Evolutionary conservation across 2,329 filamentous ascomycete species (phyloP).

Genomic region (Achaetomium macrosporum): DNA sequence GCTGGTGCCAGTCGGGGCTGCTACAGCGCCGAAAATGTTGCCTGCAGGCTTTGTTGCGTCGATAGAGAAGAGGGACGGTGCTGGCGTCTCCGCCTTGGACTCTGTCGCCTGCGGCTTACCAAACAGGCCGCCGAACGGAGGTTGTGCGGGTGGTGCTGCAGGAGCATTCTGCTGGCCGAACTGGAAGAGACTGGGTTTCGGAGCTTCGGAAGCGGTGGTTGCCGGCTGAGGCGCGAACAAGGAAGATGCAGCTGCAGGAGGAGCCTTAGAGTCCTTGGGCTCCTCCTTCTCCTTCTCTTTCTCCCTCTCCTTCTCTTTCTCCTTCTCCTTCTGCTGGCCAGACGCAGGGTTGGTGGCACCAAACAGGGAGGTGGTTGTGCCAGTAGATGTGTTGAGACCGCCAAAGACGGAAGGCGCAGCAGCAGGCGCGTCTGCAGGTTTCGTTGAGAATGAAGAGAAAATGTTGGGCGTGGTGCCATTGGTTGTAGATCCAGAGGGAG

Average conservation of each 20-base stretch:
- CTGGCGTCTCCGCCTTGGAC: conserved; percentile 10
- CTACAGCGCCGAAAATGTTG: conserved; percentile 14
- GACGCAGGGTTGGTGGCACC: conserved; percentile 13
- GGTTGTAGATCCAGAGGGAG: conserved; percentile 7
- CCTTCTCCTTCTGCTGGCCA: conserved; percentile 17
- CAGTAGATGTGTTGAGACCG: conserved; percentile 8
- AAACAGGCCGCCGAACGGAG: conserved; percentile 18
- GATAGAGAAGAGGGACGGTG: conserved; percentile 11
- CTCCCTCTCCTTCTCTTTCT: conserved; percentile 11
- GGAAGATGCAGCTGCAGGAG: conserved; percentile 17
- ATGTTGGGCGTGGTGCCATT: conserved; percentile 13
- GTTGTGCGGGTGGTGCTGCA: conserved; percentile 8
- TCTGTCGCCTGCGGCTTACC: conserved; percentile 14
- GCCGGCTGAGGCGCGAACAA: conserved; percentile 22
- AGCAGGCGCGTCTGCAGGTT: conserved; percentile 13
- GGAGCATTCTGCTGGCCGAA: conserved; percentile 23
- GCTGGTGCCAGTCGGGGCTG: conserved; percentile 15
- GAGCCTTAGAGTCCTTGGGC: conserved; percentile 12
- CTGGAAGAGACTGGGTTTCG: conserved; percentile 26
- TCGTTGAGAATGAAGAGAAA: conserved; percentile 14
- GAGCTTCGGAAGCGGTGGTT: conserved; percentile 8
- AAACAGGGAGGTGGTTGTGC: conserved; percentile 16
- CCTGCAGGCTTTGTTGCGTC: conserved; percentile 2
- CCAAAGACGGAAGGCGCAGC: conserved; percentile 15
- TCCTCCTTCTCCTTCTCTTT: conserved; percentile 17